Percentiles rank a stretch among this genome's conserved stretches.
Evolutionary conservation across 2,329 filamentous ascomycete species (phyloP).

Genomic region (Epichloe sp.): DNA sequence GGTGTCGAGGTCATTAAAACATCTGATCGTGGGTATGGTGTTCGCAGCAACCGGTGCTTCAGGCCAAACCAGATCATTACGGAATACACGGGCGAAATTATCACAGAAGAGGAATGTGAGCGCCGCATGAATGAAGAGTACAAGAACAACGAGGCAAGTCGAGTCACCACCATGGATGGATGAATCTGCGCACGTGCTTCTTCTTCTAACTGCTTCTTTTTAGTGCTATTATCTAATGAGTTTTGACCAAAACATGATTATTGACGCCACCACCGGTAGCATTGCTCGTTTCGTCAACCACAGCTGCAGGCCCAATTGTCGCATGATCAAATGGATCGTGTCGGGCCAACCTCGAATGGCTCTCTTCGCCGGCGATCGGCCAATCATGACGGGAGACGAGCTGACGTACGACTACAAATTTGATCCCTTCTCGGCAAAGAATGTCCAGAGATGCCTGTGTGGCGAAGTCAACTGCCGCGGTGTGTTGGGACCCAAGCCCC

Average conservation of each 20-base stretch:
- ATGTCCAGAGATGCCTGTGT: slow-evolving; percentile 54
- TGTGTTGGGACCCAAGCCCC: slow-evolving; percentile 47
- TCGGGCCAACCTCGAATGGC: slow-evolving; percentile 90
- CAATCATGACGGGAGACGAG: slow-evolving; percentile 90
- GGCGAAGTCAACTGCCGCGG: slow-evolving; percentile 51
- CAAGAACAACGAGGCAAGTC: slow-evolving; percentile 75
- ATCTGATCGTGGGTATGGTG: slow-evolving; percentile 73
- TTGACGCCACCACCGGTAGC: slow-evolving; percentile 89
- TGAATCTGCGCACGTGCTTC: background rate
- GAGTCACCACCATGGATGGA: background rate
- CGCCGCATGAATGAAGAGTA: slow-evolving; percentile 87
- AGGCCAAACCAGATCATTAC: slow-evolving; percentile 89
- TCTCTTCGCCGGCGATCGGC: slow-evolving; percentile 78
- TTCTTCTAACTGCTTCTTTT: background rate
- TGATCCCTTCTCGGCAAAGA: slow-evolving; percentile 55
- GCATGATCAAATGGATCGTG: slow-evolving; percentile 97
- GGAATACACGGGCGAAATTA: slow-evolving; percentile 96
- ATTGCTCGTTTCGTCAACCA: slow-evolving; percentile 98
- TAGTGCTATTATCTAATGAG: slow-evolving; percentile 98
- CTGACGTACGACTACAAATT: slow-evolving; percentile 86
- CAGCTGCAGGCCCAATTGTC: slow-evolving; percentile 89
- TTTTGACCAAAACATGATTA: slow-evolving; percentile 96
- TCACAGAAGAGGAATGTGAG: slow-evolving; percentile 88
- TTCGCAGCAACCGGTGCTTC: slow-evolving; percentile 82
- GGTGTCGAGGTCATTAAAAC: slow-evolving; percentile 95